Conservation (phyloP, 1,139 yeast genomes). For the Geotrichum armillariae region DNA sequence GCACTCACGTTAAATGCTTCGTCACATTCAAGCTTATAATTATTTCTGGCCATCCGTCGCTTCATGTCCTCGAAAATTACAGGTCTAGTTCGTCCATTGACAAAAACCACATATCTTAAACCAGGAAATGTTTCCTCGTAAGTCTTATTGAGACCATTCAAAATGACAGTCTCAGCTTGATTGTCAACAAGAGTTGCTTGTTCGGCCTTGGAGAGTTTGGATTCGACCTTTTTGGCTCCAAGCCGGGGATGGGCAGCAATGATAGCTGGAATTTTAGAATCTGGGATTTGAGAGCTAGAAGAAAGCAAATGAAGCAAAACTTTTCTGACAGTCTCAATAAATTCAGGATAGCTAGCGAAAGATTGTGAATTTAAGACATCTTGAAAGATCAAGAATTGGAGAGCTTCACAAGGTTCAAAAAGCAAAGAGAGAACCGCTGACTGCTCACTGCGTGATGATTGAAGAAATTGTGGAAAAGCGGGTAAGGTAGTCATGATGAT, state of each 20-base stretch:
- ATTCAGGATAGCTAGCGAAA: constrained; percentile 43
- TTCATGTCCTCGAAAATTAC: constrained; percentile 68
- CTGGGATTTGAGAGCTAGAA: constrained; percentile 5
- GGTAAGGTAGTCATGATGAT: not conserved
- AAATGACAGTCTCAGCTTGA: constrained; percentile 48
- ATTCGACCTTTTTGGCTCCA: constrained; percentile 56
- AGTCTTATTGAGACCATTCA: constrained; percentile 53
- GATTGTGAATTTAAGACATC: constrained; percentile 30
- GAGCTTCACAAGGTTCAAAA: constrained; percentile 66
- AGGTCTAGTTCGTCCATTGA: constrained; percentile 72
- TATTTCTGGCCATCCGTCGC: constrained; percentile 54
- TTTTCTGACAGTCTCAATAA: constrained; percentile 53
- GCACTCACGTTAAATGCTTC: constrained; percentile 60
- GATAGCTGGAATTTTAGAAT: constrained; percentile 31
- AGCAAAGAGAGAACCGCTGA: constrained; percentile 51
- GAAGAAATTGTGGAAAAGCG: constrained; percentile 19
- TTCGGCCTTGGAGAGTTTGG: constrained; percentile 68
- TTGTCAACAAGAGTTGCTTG: constrained; percentile 58
- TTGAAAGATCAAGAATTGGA: constrained; percentile 47
- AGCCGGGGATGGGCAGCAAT: constrained; percentile 90
- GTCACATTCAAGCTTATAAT: constrained; percentile 53
- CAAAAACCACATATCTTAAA: constrained; percentile 84
- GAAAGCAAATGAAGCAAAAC: constrained; percentile 40
- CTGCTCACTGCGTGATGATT: constrained; percentile 31
- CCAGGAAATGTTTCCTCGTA: constrained; percentile 81